Percentiles rank a stretch among this genome's conserved stretches.
Conservation (phyloP, 106 monocot genomes). For the Dactylorhiza incarnata region DNA sequence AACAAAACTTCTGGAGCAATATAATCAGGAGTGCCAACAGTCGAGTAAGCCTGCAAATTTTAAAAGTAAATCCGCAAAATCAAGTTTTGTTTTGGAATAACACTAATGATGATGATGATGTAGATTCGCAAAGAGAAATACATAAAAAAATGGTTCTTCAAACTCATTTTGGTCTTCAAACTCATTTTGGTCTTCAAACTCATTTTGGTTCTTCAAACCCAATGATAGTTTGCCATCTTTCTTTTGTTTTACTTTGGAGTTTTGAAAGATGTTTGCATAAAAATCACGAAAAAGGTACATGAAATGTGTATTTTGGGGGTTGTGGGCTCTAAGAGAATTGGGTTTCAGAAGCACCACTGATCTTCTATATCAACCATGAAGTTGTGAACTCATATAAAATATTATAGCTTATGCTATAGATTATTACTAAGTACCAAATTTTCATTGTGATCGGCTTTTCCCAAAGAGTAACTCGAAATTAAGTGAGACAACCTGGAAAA, state of each 20-base stretch:
- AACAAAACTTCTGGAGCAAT: constrained; percentile 94
- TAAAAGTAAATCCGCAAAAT: neutral
- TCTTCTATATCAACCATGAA: neutral
- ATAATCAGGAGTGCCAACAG: constrained; percentile 94
- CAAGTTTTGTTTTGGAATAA: too few species aligned
- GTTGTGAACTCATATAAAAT: neutral
- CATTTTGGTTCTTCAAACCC: too few species aligned
- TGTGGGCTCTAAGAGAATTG: too few species aligned
- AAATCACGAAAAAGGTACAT: too few species aligned
- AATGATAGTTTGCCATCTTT: too few species aligned
- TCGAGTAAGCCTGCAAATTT: constrained; percentile 73
- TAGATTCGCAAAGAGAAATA: neutral
- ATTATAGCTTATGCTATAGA: neutral
- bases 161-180: neutral
- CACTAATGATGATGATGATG: neutral
- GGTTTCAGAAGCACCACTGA: too few species aligned
- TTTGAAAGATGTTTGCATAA: too few species aligned
- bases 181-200: too few species aligned
- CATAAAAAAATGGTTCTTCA: neutral
- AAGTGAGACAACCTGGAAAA: neutral
- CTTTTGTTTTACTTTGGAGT: too few species aligned
- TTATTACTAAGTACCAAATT: neutral
- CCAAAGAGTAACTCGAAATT: neutral
- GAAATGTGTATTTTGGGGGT: too few species aligned
- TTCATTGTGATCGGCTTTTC: neutral